Percentiles rank a stretch among this genome's conserved stretches.
Evolutionary conservation across 768 basidiomycete species (phyloP).

Genomic region (Dendrothele bispora): DNA sequence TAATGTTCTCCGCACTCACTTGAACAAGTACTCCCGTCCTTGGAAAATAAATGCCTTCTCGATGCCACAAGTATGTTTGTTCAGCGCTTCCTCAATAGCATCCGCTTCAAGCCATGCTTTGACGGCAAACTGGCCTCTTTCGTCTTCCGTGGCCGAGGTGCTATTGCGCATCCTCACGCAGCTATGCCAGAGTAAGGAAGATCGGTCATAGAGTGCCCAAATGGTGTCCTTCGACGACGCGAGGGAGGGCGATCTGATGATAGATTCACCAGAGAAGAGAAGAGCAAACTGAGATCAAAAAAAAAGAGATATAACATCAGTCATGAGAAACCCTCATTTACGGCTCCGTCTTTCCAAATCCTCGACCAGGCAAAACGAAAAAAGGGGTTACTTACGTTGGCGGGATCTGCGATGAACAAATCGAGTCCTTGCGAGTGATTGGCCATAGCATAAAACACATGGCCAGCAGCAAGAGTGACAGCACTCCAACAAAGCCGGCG

Average conservation of each 20-base stretch:
- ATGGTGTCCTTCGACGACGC: slow-evolving; percentile 61
- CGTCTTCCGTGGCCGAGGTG: slow-evolving; percentile 36
- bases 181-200: slow-evolving; percentile 71
- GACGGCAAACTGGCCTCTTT: slow-evolving; percentile 63
- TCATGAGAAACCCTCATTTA: no score
- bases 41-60: slow-evolving; percentile 70
- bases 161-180: slow-evolving; percentile 63
- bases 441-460: slow-evolving; percentile 60
- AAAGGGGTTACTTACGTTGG: slow-evolving; percentile 51
- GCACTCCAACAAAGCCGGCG: slow-evolving; percentile 75
- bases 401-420: slow-evolving; percentile 59
- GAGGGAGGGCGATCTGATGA: slow-evolving; percentile 34
- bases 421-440: slow-evolving; percentile 38
- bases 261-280: slow-evolving; percentile 75
- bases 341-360: slow-evolving; percentile 2
- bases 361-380: slow-evolving; percentile 1
- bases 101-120: slow-evolving; percentile 73
- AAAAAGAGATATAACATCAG: no score
- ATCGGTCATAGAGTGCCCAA: slow-evolving; percentile 74
- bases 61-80: slow-evolving; percentile 63
- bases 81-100: slow-evolving; percentile 59
- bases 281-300: slow-evolving; percentile 53
- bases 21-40: slow-evolving; percentile 75
- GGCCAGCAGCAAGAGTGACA: slow-evolving; percentile 61
- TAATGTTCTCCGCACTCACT: slow-evolving; percentile 54